phyloP scores from a whole-genome alignment of 371 early-diverging fungal species.

The Mucor velutinosus region DNA sequence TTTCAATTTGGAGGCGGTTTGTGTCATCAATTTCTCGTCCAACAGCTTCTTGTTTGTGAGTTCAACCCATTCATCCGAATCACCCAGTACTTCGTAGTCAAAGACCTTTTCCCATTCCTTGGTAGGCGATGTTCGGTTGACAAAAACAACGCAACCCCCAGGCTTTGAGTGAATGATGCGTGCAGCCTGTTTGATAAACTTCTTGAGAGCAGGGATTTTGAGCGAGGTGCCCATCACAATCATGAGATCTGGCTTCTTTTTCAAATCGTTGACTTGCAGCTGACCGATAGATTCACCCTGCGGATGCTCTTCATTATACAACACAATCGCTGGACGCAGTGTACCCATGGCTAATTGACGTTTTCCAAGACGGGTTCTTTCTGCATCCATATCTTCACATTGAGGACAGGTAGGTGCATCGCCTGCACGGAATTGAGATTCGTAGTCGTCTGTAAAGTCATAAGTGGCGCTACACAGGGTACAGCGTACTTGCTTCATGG shows the following conservation, averaged over 20 bases:
- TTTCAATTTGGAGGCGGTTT: constrained; percentile 15
- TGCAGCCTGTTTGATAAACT: constrained; percentile 88
- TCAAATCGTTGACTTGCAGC: constrained; percentile 65
- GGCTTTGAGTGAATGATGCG: constrained; percentile 58
- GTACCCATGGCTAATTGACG: constrained; percentile 80
- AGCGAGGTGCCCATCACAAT: constrained; percentile 99
- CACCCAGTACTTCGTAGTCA: constrained; percentile 86
- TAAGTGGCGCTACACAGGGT: constrained; percentile 73
- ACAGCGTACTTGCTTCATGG: constrained; percentile 84
- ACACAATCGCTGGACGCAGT: constrained; percentile 94
- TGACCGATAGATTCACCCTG: constrained; percentile 85
- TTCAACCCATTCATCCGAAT: constrained; percentile 74
- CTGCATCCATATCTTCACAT: constrained; percentile 62
- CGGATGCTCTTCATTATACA: constrained; percentile 97
- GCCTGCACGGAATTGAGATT: constrained; percentile 66
- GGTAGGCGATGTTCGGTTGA: constrained; percentile 63
- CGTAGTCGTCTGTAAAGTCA: constrained; percentile 59
- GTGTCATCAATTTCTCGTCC: constrained; percentile 22
- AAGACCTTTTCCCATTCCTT: constrained; percentile 87
- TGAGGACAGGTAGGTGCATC: constrained; percentile 77
- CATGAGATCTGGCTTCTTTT: constrained; percentile 83
- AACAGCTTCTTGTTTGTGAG: constrained; percentile 18
- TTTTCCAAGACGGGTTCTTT: constrained; percentile 72
- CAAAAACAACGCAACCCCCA: constrained; percentile 62
- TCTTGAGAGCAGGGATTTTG: constrained; percentile 92